Base-by-base conservation (phyloP, 306 rosid genomes). In the Fragaria nilgerrensis region DNA sequence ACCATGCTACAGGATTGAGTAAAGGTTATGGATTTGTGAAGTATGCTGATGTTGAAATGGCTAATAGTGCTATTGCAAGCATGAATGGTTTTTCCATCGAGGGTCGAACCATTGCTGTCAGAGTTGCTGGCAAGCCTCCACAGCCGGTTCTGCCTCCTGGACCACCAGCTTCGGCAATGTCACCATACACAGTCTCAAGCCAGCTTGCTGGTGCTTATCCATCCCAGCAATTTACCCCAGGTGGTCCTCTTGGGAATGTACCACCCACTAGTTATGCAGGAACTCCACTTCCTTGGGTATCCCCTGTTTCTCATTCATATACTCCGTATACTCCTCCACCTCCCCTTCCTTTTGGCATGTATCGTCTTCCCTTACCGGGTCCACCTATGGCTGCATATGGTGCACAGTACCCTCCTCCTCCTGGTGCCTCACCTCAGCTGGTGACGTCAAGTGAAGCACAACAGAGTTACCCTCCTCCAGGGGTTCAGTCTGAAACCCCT, bases 121-220 rank as follows among this genome's bases (percentile, higher is more conserved):
- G 99, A 83, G 97, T 95, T 61, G 97, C 99, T 32, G 99, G 99
- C 70, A 89, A 86, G 91, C 99, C 99, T 66, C 99, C 97, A 36
- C 97, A 92, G 89, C 97, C 99, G 65, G 84, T 81, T 53, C 91
- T 89, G 61, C 93, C 98, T 76, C 96, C 97, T 50, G 93, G 93
- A 12, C 97, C 97, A 1, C 97, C 99, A 0, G 84, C 92, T 8
- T 86, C 97, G 4, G 75, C 91, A 48, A 79, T 84, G 80, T 88
- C 97, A 39, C 75, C 99, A 16, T 94, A 88, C 82, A 95, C 96
- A 52, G 85, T 76, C 79, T 87, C 91, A 59, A 85, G 88, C 76
- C 97, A 90, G 86, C 95, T 91, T 43, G 66, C 77, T 58, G 93
- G 95, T 63, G 88, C 89, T 32, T 92, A 89, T 85, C 99, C 97